phyloP scores from a whole-genome alignment of 805 yeast genomes.

The Lipomyces starkeyi region DNA sequence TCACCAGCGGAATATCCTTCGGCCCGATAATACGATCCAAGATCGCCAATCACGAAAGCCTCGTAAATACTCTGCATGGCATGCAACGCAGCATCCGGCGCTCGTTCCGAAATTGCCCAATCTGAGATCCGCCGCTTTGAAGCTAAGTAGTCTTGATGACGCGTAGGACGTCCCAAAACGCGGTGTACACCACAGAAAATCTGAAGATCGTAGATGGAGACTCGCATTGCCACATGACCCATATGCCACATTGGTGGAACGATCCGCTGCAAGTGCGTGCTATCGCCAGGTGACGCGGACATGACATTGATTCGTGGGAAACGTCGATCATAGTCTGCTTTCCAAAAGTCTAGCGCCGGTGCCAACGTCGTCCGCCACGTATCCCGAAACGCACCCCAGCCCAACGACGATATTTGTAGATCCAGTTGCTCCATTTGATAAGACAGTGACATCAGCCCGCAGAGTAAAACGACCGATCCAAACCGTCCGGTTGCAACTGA shows the following conservation, averaged over 20 bases:
- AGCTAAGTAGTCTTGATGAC: conserved; percentile 55
- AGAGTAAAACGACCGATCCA: conserved; percentile 68
- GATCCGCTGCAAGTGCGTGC: conserved; percentile 16
- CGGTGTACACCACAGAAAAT: conserved; percentile 83
- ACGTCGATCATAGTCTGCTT: conserved; percentile 44
- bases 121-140: conserved; percentile 57
- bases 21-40: conserved; percentile 23
- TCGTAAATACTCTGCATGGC: conserved; percentile 48
- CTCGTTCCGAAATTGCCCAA: conserved; percentile 56
- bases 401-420: conserved; percentile 59
- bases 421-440: conserved; percentile 77
- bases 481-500: conserved; percentile 59
- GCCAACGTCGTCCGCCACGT: conserved; percentile 76
- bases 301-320: conserved; percentile 17
- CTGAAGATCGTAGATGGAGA: conserved; percentile 78
- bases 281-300: background rate
- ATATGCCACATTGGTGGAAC: conserved; percentile 38
- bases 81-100: conserved; percentile 60
- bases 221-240: conserved; percentile 51
- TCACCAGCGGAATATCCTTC: conserved; percentile 38
- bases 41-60: conserved; percentile 32
- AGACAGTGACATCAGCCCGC: conserved; percentile 70
- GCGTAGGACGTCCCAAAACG: conserved; percentile 72
- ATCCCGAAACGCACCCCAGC: conserved; percentile 49
- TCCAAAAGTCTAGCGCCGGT: conserved; percentile 75